Evolutionary conservation across 1,284 basidiomycete species (phyloP), one percentile per base, ranked within the genome.

Genomic region (Ustilago bromivora): DNA sequence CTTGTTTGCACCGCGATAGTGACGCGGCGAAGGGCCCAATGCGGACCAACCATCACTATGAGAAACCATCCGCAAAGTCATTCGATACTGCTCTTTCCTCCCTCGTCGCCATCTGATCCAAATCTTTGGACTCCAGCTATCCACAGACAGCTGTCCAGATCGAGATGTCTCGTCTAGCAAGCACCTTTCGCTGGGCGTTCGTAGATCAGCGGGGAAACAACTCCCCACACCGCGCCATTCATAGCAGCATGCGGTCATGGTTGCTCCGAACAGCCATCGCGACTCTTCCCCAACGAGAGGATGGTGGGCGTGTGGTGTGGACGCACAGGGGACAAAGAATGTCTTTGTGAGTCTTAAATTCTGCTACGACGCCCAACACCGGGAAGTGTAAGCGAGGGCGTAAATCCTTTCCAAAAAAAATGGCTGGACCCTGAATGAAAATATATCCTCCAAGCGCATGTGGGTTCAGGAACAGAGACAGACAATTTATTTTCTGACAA

Each of bases 261-360:
- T 54, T 32, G 52, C 32, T 19, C 46, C 46, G 46, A 19, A 41
- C 35, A 36, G 28, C 11, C n/a, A 35, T 15, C 15, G 8, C 17
- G 13, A 41, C 15, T 17, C 13, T 7, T 15, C 6, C 17, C 40
- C 17, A 17, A 41, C 40, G 17, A 17, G 15, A 13, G 11, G 40
- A 41, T 17, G 40, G 15, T 17, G 10, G 13, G 40, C 13, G 13
- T 17, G 15, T 15, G 13, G 40, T 12, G 13, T 17, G 15, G 7
- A 41, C 13, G 40, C 40, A 55, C 38, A 43, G 31, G 38, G 56
- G 55, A 31, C 13, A 32, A 32, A 28, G 17, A 11, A 31, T 53
- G 49, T 53, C 23, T 61, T n/a, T 61, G 52, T 43, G 60, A 61
- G 60, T 46, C 28, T n/a, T 23, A 61, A 61, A 55, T 3, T 41